Percentiles rank a stretch among this genome's conserved stretches.
Conservation (phyloP, 306 rosid genomes). For the Glycine tomentella region DNA sequence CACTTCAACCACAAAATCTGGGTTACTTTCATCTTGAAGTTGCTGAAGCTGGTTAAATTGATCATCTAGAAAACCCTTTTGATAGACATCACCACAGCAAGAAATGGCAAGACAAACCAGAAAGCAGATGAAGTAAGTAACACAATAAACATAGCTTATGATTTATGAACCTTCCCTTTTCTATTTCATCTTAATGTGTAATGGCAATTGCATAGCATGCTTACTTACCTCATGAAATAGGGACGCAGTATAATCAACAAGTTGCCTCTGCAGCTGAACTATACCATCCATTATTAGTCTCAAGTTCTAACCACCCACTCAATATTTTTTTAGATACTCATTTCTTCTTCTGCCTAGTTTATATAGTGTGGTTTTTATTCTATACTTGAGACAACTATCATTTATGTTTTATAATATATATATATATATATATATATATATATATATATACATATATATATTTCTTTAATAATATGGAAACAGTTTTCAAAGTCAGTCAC, state of each 20-base stretch:
- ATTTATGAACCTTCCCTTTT: background rate
- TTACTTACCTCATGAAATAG: constrained; percentile 83
- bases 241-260: constrained; percentile 61
- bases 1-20: constrained; percentile 84
- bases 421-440: background rate
- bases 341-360: constrained; percentile 28
- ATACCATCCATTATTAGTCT: constrained; percentile 59
- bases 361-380: constrained; percentile 42
- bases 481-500: constrained; percentile 40
- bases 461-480: background rate
- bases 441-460: too few relatives aligned
- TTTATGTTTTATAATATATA: background rate
- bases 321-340: constrained; percentile 46
- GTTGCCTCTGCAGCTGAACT: constrained; percentile 63
- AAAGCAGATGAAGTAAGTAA: background rate
- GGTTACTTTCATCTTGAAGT: constrained; percentile 88
- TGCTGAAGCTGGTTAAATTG: constrained; percentile 77
- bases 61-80: constrained; percentile 76
- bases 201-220: constrained; percentile 23
- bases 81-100: background rate
- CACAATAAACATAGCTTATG: background rate
- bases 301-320: constrained; percentile 31
- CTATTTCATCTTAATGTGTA: constrained; percentile 6
- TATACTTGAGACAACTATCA: constrained; percentile 30
- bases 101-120: background rate